Percentiles rank a stretch among this genome's conserved stretches.
phyloP scores from a whole-genome alignment of 2,329 filamentous ascomycete species.

The Nectriaceae sp. region DNA sequence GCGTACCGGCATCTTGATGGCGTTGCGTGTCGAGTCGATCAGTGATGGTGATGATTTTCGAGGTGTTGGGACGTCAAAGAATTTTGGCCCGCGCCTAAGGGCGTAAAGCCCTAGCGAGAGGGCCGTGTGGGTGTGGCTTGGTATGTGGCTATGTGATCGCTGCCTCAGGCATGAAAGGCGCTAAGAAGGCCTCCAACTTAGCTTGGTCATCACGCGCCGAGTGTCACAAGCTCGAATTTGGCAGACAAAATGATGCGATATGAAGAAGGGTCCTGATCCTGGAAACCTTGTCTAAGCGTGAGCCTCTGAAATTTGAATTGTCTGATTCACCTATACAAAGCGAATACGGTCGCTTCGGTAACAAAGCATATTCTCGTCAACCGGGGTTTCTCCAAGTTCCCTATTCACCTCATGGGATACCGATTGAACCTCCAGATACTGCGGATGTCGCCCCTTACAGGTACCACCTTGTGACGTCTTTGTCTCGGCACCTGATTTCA shows the following conservation, averaged over 20 bases:
- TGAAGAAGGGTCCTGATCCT: not conserved
- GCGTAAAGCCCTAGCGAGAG: slow-evolving; percentile 40
- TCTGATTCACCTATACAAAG: too few relatives aligned
- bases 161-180: slow-evolving; percentile 18
- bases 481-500: too few relatives aligned
- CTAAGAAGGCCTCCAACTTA: not conserved
- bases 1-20: slow-evolving; percentile 46
- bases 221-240: slow-evolving; percentile 1
- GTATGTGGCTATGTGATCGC: slow-evolving; percentile 12
- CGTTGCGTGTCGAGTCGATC: slow-evolving; percentile 40
- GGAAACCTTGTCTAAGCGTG: not conserved
- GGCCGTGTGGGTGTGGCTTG: slow-evolving; percentile 15
- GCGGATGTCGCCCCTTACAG: too few relatives aligned
- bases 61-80: slow-evolving; percentile 33
- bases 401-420: too few relatives aligned
- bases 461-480: too few relatives aligned
- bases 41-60: slow-evolving; percentile 34
- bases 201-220: not conserved
- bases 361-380: too few relatives aligned
- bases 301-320: too few relatives aligned
- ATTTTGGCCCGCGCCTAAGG: slow-evolving; percentile 38
- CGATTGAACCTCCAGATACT: too few relatives aligned
- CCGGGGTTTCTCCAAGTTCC: too few relatives aligned
- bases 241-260: slow-evolving; percentile 20
- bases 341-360: too few relatives aligned